Evolutionary conservation across 2,329 filamentous ascomycete species (phyloP), one percentile per base, ranked within the genome.

Genomic region (Hypoxylon sp.): DNA sequence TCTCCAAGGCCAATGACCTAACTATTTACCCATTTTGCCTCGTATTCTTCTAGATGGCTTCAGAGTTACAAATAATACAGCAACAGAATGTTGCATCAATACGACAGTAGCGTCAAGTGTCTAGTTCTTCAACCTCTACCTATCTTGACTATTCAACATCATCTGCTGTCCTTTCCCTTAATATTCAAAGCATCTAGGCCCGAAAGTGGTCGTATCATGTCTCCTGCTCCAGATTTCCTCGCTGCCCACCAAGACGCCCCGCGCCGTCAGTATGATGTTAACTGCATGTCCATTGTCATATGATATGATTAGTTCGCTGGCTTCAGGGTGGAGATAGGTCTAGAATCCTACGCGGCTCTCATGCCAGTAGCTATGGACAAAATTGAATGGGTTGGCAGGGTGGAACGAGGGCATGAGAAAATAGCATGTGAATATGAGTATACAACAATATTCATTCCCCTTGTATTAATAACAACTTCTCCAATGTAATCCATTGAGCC

Each of bases 191-290:
- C 11, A 22, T 22, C 8, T 3, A 22, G 39, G 11, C 9, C 9
- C 39, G 3, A 22, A 22, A 22, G 9, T 11, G n/a, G 8, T 22
- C 9, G 39, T 19, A 11, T 10, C 17, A 19, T 17, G 37, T 44
- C 39, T 44, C 8, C 33, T 26, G 10, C 26, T 31, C 24, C 10
- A 6, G 47, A 6, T 19, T 2, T 4, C 24, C 9, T 57, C 39
- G 54, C 54, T 11, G 29, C 44, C n/a, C 39, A 26, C 54, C 54
- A 29, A 37, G 17, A 35, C 17, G 35, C 53, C 33, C 9, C 10
- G 11, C n/a, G 24, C 9, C n/a, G 17, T 26, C 35, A 44, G 1
- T 11, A 22, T 17, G 39, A 22, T 19, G 8, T 2, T 44, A 19
- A 19, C 6, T 39, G 14, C 4, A 22, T 44, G 17, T 44, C 9